Base-by-base conservation (phyloP, 106 monocot species). In the Allium fistulosum region DNA sequence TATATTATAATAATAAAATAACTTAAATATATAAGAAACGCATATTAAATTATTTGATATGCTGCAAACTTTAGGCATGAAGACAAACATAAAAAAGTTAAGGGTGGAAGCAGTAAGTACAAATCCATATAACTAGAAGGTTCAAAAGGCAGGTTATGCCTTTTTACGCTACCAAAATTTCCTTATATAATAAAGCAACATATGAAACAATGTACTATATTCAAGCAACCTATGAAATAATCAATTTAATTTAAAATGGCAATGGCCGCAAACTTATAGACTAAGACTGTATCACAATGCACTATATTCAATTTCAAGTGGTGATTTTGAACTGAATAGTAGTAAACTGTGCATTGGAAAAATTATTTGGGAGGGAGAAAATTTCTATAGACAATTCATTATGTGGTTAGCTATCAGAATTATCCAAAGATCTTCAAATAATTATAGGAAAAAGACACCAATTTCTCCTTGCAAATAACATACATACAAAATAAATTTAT, bases 371-470 rank as follows among this genome's bases (percentile, higher is more conserved):
- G 51, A 7, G 49, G 16, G 49, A 74, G 71, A 58, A 58, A 48
- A 15, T 66, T 81, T 92, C 96, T 84, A 72, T 58, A 97, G 84
- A 74, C 92, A 86, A 77, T 72, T 88, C 63, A 80, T 76, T 69
- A 80, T 80, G 69, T 92, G 96, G 55, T 66, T 92, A 46, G 70
- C 76, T 84, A 47, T 97, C 92, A 66, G 74, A 82, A 72, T 84
- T 79, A 75, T 97, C 96, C 72, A 97, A 80, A 53, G 77, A 69
- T 67, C 88, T 92, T 72, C 92, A 75, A 60, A 97, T 83, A 74
- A 97, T 97, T 74, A 97, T 52, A 47, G 92, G 96, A 89, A 97
- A 49, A 97, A 97, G 16, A 97, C 73, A 61, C 88, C 88, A 79
- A 97, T 97, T 77, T 97, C 96, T 51, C 89, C 89, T 91, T 97